These are phyloP conservation scores for Staphylotrichum longicolle DNA, from an alignment of 495 filamentous ascomycete genomes.

Conservation along the genomic window DNA sequence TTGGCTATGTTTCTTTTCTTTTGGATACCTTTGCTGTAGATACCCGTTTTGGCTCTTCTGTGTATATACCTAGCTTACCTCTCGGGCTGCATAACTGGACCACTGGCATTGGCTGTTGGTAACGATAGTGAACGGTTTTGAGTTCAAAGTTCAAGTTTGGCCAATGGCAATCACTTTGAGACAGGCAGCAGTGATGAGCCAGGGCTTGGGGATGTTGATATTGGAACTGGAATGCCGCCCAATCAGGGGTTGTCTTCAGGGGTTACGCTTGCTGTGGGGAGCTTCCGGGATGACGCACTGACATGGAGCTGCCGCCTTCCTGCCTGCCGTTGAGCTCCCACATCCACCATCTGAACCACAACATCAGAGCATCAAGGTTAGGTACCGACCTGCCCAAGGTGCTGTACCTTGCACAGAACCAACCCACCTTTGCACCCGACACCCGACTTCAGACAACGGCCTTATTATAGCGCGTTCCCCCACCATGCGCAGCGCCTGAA, in stretches of 20 bases:
- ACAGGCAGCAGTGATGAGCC: background rate
- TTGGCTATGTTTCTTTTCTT: slow-evolving; percentile 3
- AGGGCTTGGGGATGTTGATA: no score
- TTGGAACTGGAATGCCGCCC: no score
- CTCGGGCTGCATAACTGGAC: slow-evolving; percentile 4
- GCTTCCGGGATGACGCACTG: background rate
- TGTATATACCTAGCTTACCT: slow-evolving; percentile 11
- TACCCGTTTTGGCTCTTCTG: slow-evolving; percentile 17
- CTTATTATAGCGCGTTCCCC: no score
- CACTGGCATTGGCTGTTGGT: background rate
- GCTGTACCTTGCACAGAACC: no score
- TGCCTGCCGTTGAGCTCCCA: background rate
- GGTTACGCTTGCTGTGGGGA: background rate
- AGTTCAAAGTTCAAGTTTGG: background rate
- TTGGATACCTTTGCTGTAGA: slow-evolving; percentile 13
- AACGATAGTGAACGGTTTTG: slow-evolving; percentile 1
- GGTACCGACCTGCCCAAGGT: background rate
- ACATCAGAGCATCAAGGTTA: background rate
- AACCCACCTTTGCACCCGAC: no score
- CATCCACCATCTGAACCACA: background rate
- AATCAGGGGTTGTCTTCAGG: no score
- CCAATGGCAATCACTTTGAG: no score
- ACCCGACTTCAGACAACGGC: no score
- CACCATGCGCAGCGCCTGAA: slow-evolving; percentile 16
- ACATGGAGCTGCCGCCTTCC: background rate